Base-by-base conservation (phyloP, 2,329 filamentous ascomycete species). In the Acrocalymma vagum region DNA sequence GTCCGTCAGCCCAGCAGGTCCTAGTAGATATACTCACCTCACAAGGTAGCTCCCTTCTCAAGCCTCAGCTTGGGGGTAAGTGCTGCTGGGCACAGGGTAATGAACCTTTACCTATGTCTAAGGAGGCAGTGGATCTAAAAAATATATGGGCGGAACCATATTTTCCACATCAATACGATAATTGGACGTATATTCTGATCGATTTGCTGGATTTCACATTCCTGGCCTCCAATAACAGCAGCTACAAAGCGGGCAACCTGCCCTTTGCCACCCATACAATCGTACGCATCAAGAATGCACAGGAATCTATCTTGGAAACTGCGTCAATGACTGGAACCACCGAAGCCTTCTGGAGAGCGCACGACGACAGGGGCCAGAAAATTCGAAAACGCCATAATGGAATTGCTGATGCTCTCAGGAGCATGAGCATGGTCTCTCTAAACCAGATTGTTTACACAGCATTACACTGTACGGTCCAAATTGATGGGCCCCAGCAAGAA, bases 1-100 rank as follows among this genome's bases (percentile, higher is more conserved):
- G 40, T 11, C 45, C 32, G 3, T 38, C 40, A 3, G 20, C 32
- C 3, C 28, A 38, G 11, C 40, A 48, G 25, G 31, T 48, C 17
- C n/a, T n/a, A n/a, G n/a, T n/a, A n/a, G n/a, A n/a, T n/a, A n/a
- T n/a, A n/a, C n/a, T n/a, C n/a, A n/a, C n/a, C n/a, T n/a, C n/a
- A n/a, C n/a, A n/a, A n/a, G n/a, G 36, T 41, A 5, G 27, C 40
- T 22, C 17, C 15, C 11, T 13, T 48, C 6, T 26, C 25, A 22
- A 28, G 38, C 15, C 14, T 44, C 4, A 16, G 16, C n/a, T 6
- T 9, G 3, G 5, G 33, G 29, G 11, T 8, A 17, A 11, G 24
- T 18, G 6, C 11, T n/a, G n/a, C n/a, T n/a, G n/a, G n/a, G n/a
- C n/a, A n/a, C n/a, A n/a, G n/a, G n/a, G n/a, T n/a, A n/a, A n/a